Evolutionary conservation across 164 flowering plant species (phyloP).

Genomic region (Annona cherimola): DNA sequence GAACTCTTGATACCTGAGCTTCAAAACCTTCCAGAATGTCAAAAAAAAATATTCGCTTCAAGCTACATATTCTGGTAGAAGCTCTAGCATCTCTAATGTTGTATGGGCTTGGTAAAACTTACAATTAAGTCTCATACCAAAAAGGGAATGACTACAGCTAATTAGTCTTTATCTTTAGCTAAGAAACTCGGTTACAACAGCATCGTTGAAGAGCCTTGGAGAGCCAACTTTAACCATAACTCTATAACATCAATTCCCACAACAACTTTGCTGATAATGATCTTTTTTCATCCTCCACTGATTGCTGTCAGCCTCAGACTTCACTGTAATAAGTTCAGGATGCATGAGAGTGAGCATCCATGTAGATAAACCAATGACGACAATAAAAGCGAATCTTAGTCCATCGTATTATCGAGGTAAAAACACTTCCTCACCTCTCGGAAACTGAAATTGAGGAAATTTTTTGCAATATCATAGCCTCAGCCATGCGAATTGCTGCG

Average conservation of each 20-base stretch:
- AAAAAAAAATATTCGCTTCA: neutral
- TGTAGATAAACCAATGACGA: slow-evolving; percentile 1
- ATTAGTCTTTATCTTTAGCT: neutral
- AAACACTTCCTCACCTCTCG: slow-evolving; percentile 42
- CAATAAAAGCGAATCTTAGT: neutral
- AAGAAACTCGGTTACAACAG: slow-evolving; percentile 13
- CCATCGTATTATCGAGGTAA: neutral
- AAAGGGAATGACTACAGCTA: neutral
- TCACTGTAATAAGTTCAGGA: neutral
- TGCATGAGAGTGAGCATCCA: neutral
- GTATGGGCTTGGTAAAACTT: neutral
- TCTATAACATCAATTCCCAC: neutral
- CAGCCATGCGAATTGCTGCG: slow-evolving; percentile 72
- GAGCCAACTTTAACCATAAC: neutral
- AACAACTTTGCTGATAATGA: neutral
- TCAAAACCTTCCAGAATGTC: neutral
- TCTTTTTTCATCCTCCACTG: neutral
- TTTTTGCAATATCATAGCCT: slow-evolving; percentile 75
- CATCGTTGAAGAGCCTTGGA: slow-evolving; percentile 11
- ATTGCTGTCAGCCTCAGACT: neutral
- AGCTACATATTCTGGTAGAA: neutral
- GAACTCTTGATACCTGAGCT: neutral
- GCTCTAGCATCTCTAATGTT: neutral
- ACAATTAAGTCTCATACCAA: neutral
- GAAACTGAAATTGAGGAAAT: slow-evolving; percentile 69